A percentile compares a stretch with the other conserved stretches of the same genome.
Conservation (phyloP, 2,329 filamentous ascomycete genomes). For the Laburnicola sp. region DNA sequence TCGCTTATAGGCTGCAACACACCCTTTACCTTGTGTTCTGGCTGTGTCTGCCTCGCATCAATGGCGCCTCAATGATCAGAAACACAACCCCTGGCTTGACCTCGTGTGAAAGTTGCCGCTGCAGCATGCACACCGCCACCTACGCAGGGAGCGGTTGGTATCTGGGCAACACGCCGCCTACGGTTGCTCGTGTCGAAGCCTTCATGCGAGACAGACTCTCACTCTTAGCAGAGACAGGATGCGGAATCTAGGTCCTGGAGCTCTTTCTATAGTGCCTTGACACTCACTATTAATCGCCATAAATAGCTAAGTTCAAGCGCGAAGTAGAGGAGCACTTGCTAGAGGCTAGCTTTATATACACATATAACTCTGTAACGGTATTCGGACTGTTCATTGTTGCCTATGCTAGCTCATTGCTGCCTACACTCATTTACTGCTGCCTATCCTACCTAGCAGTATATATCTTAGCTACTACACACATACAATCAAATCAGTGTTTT, state of each 20-base stretch:
- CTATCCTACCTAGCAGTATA: too few relatives aligned
- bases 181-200: conserved; percentile 6
- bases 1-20: background rate
- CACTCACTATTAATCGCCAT: background rate
- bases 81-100: conserved; percentile 4
- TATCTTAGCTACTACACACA: too few relatives aligned
- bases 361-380: too few relatives aligned
- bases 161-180: background rate
- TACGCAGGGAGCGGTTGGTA: conserved; percentile 3
- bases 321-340: background rate
- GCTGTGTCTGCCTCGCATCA: conserved; percentile 7
- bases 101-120: conserved; percentile 4
- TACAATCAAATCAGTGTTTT: too few relatives aligned
- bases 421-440: too few relatives aligned
- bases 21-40: background rate
- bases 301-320: background rate
- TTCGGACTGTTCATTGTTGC: too few relatives aligned
- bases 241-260: background rate
- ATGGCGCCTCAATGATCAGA: background rate
- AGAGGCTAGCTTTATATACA: too few relatives aligned
- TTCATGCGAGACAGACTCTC: conserved; percentile 7
- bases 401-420: too few relatives aligned
- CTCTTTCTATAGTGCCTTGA: conserved; percentile 1
- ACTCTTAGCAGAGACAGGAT: background rate
- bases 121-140: conserved; percentile 9